These are phyloP conservation scores for Leptosphaerulina australis DNA, from an alignment of 2,329 filamentous ascomycete genomes.

Conservation along the genomic window DNA sequence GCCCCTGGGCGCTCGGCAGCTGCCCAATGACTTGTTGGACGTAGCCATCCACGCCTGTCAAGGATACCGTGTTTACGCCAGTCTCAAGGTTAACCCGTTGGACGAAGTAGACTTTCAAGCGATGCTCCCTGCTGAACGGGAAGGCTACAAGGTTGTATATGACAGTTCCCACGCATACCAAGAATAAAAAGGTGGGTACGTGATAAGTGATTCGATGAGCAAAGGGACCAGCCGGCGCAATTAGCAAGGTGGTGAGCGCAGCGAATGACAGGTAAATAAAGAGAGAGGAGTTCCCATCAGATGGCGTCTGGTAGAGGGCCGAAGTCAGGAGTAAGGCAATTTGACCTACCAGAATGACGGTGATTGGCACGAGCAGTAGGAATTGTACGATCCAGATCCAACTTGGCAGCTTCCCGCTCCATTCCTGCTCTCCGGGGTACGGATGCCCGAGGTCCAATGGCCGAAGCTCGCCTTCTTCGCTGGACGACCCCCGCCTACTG, in stretches of 20 bases:
- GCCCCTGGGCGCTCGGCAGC: slow-evolving; percentile 72
- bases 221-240: slow-evolving; percentile 81
- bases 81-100: slow-evolving; percentile 78
- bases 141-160: slow-evolving; percentile 88
- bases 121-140: slow-evolving; percentile 79
- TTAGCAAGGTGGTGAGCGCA: slow-evolving; percentile 69
- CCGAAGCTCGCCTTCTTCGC: slow-evolving; percentile 49
- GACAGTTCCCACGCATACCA: slow-evolving; percentile 74
- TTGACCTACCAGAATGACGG: slow-evolving; percentile 77
- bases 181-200: slow-evolving; percentile 75
- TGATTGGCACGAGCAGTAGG: slow-evolving; percentile 76
- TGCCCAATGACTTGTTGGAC: slow-evolving; percentile 65
- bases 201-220: slow-evolving; percentile 86
- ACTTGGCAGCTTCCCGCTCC: slow-evolving; percentile 77
- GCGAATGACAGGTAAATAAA: slow-evolving; percentile 74
- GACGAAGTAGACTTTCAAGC: slow-evolving; percentile 86
- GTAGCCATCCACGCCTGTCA: slow-evolving; percentile 46
- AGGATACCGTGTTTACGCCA: slow-evolving; percentile 69
- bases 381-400: slow-evolving; percentile 92
- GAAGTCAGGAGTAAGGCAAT: slow-evolving; percentile 74
- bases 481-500: slow-evolving; percentile 47
- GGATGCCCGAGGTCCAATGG: slow-evolving; percentile 35
- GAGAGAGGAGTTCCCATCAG: slow-evolving; percentile 78
- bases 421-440: slow-evolving; percentile 78
- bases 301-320: slow-evolving; percentile 77